Base-by-base conservation (phyloP, 2,329 filamentous ascomycete species). In the Niveomyces coronatus region DNA sequence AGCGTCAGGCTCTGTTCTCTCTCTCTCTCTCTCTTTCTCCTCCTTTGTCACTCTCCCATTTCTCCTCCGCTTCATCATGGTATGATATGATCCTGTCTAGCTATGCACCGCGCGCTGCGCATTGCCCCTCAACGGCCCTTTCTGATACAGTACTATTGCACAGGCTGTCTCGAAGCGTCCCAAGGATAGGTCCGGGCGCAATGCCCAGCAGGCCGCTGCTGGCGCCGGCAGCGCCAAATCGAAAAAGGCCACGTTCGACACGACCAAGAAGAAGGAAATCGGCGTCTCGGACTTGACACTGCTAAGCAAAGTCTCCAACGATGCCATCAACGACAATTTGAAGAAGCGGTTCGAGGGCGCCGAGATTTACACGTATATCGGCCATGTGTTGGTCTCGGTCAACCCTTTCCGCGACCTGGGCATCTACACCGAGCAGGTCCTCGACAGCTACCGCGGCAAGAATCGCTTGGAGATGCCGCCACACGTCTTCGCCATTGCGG, bases 341-440 rank as follows among this genome's bases (percentile, higher is more conserved):
- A 94, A 95, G 72, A 93, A 96, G 69, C 80, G 91, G 45, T 98
- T 98, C 63, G 86, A 96, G 58, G 88, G 89, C 71, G 82, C 74
- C 61, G 89, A 98, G 65, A 98, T 98, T 60, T 98, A 98, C 68
- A 98, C 91, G 56, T 98, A 98, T 63, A 98, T 98, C 60, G 91
- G 91, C 67, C 89, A 96, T 82, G 91, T 98, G 63, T 64, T 98
- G 73, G 91, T 98, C 51, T 96, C 91, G 27, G 91, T 98, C 61
- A 98, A 98, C 63, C 91, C 91, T 24, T 98, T 98, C 63, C 80
- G 86, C 57, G 91, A 98, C 57, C 72, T 94, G 67, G 91, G 91
- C 40, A 96, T 98, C 65, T 98, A 98, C 65, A 96, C 89, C 60
- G 89, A 96, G 49, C 68, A 82, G 54, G 87, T 96, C 42, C 76